A percentile compares a stretch with the other conserved stretches of the same genome.
Evolutionary conservation across 331 rosid species (phyloP).

Genomic region (Arachis monticola): DNA sequence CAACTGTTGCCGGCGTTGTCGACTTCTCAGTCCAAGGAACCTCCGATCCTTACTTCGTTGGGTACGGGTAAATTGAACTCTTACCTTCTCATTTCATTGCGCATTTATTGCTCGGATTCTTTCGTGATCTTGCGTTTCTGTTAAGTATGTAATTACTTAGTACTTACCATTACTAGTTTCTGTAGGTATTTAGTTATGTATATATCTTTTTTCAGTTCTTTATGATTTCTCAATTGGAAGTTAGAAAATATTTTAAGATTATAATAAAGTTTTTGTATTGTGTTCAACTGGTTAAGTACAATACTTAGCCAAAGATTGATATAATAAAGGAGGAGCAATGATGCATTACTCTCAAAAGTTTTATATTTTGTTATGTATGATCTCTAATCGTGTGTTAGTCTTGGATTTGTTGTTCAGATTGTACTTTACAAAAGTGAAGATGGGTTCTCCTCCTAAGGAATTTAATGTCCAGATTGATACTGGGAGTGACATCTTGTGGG

Average conservation of each 20-base stretch:
- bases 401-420: slow-evolving; percentile 60
- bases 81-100: neutral
- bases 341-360: too few relatives aligned
- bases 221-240: too few relatives aligned
- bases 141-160: too few relatives aligned
- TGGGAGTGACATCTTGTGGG: slow-evolving; percentile 98
- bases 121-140: neutral
- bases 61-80: slow-evolving; percentile 54
- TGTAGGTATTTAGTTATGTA: too few relatives aligned
- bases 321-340: too few relatives aligned
- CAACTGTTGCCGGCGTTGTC: slow-evolving; percentile 57
- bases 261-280: too few relatives aligned
- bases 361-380: too few relatives aligned
- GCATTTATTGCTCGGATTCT: slow-evolving; percentile 39
- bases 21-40: slow-evolving; percentile 92
- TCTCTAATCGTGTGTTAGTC: slow-evolving; percentile 11
- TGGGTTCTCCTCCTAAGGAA: slow-evolving; percentile 92
- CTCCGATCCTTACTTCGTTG: slow-evolving; percentile 86
- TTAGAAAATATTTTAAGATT: too few relatives aligned
- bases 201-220: too few relatives aligned
- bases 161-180: too few relatives aligned
- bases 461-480: slow-evolving; percentile 93
- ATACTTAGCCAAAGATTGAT: too few relatives aligned
- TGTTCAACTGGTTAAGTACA: too few relatives aligned
- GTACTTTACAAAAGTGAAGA: slow-evolving; percentile 89